A percentile compares a stretch with the other conserved stretches of the same genome.
phyloP scores from a whole-genome alignment of 768 basidiomycete species.

The Macrolepiota dolichaula region DNA sequence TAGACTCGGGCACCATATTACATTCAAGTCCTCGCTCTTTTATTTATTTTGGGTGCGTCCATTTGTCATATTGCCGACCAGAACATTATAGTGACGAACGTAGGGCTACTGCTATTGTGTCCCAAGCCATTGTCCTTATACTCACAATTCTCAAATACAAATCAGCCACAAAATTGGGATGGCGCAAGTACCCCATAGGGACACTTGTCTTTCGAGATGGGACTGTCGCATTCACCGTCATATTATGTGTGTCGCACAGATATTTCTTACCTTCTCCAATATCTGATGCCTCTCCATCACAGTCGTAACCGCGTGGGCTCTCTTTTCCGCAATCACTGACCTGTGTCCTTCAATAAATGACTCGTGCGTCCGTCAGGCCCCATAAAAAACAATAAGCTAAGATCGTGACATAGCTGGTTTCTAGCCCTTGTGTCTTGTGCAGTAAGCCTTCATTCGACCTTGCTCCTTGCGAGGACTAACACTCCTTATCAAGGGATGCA shows the following conservation, averaged over 20 bases:
- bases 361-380: constrained; percentile 18
- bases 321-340: constrained; percentile 18
- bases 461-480: not conserved
- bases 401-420: constrained; percentile 21
- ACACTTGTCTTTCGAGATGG: constrained; percentile 36
- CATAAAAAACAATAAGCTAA: not conserved
- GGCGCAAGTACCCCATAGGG: constrained; percentile 31
- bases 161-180: constrained; percentile 22
- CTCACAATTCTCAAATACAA: constrained; percentile 30
- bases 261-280: not conserved
- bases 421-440: constrained; percentile 24
- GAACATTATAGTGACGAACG: not conserved
- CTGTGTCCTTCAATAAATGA: constrained; percentile 22
- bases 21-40: constrained; percentile 19
- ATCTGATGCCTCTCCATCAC: not conserved
- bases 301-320: constrained; percentile 21
- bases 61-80: not conserved
- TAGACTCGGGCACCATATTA: constrained; percentile 19
- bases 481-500: constrained; percentile 18
- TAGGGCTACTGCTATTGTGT: constrained; percentile 22
- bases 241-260: constrained; percentile 26
- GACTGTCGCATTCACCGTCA: constrained; percentile 26
- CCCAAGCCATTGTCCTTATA: constrained; percentile 29
- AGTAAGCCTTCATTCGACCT: constrained; percentile 14
- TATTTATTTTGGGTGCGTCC: constrained; percentile 25